Evolutionary conservation across 148 eudicot species (phyloP).

Genomic region (Silene conica): DNA sequence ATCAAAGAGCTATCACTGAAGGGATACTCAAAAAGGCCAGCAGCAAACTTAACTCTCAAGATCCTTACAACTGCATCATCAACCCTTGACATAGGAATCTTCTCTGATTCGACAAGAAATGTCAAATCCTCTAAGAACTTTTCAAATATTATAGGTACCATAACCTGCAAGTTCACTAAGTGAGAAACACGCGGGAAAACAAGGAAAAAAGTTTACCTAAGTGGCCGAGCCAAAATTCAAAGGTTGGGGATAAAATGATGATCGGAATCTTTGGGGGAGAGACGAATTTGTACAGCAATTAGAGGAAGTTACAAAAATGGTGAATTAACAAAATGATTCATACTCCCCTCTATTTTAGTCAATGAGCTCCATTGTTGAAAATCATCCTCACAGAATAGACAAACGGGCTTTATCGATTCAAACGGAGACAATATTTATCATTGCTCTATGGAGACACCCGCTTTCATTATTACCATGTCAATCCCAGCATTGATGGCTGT

Average conservation of each 20-base stretch:
- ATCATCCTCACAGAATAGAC: too few relatives aligned
- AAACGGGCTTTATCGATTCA: too few relatives aligned
- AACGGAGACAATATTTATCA: too few relatives aligned
- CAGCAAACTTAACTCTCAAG: constrained; percentile 79
- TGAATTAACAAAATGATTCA: too few relatives aligned
- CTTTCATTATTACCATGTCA: constrained; percentile 63
- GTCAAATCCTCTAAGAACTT: constrained; percentile 58
- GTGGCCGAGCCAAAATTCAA: too few relatives aligned
- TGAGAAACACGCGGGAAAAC: not conserved
- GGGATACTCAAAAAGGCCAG: constrained; percentile 85
- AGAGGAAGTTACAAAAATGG: too few relatives aligned
- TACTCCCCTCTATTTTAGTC: too few relatives aligned
- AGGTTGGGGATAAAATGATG: too few relatives aligned
- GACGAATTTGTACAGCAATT: too few relatives aligned
- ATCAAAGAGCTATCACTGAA: constrained; percentile 67
- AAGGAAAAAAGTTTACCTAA: not conserved
- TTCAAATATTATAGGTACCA: constrained; percentile 74
- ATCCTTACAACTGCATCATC: constrained; percentile 93
- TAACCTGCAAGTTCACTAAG: constrained; percentile 46
- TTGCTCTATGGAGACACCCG: not conserved
- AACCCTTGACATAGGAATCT: constrained; percentile 69
- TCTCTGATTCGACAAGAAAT: constrained; percentile 66
- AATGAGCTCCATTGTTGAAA: too few relatives aligned
- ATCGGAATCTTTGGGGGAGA: too few relatives aligned
- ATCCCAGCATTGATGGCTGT: constrained; percentile 75